Conservation (phyloP, 345 rosid species). For the Sonneratia alba region DNA sequence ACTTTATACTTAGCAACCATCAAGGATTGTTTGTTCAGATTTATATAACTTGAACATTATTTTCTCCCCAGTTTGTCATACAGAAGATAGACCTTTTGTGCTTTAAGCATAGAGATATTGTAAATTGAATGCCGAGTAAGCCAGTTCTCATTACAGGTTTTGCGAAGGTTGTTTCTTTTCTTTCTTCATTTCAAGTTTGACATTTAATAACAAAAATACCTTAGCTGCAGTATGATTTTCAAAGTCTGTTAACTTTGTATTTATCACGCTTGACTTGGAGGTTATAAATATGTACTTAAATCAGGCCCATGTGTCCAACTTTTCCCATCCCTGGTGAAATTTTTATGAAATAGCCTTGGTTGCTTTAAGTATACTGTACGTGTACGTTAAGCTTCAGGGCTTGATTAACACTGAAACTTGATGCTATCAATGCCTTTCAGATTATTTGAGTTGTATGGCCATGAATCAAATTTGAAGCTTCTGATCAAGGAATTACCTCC, state of each 20-base stretch:
- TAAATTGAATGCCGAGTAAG: background rate
- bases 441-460: constrained; percentile 55
- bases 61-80: background rate
- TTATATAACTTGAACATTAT: background rate
- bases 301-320: background rate
- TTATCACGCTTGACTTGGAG: background rate
- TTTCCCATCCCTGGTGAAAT: background rate
- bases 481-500: constrained; percentile 47
- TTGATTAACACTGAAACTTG: background rate
- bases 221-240: background rate
- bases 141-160: background rate
- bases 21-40: background rate
- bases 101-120: background rate
- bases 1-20: background rate
- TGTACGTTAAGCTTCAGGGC: background rate
- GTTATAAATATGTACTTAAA: background rate
- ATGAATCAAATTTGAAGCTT: constrained; percentile 34
- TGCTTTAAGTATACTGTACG: background rate
- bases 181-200: background rate
- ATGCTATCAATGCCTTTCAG: constrained; percentile 31
- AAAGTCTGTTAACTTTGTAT: background rate
- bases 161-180: background rate
- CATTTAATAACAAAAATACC: background rate
- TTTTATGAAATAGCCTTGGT: background rate
- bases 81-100: background rate